Base-by-base conservation (phyloP, 2,329 filamentous ascomycete genomes). In the Aureobasidium namibiae region DNA sequence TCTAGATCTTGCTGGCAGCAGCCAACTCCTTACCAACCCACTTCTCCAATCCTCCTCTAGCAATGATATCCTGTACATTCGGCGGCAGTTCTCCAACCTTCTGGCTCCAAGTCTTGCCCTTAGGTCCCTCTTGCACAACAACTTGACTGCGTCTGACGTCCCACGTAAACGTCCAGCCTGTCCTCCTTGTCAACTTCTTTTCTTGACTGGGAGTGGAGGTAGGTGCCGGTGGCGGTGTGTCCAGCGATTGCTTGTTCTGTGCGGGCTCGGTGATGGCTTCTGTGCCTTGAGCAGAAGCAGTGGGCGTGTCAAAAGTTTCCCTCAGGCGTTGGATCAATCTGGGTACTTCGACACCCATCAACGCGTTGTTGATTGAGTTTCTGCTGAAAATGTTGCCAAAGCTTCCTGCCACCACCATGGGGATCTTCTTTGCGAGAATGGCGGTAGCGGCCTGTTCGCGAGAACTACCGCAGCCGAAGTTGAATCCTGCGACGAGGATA, bases 361-460 rank as follows among this genome's bases (percentile, higher is more conserved):
- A 77, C 0, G 86, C 88, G 65, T 92, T 91, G 74, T 92, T 92
- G 75, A 92, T 89, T 68, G 81, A 83, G 74, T 90, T 91, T 3
- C 89, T 77, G 66, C 78, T 80, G 70, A 94, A 95, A 70, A 92
- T 95, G 74, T 90, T 94, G 59, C 87, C 84, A 67, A 95, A 92
- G 73, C 85, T 91, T 49, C 88, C 89, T 0, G 88, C 80, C 0
- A 95, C 84, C 1, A 95, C 89, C 2, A 95, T 81, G 0, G 87
- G 87, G 61, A 95, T 92, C 65, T 86, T 73, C 74, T 87, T 90
- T 16, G 90, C 90, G 1, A 95, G 78, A 59, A 95, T 87, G 0
- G 91, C 87, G 0, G 92, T 96, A 0, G 92, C 92, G 6, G 90
- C 90, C 72, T 96, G 90, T 72, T 96, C 92, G 58, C 92, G 78